Evolutionary conservation across 2,329 filamentous ascomycete species (phyloP).

Genomic region (Talaromyces rugulosus): DNA sequence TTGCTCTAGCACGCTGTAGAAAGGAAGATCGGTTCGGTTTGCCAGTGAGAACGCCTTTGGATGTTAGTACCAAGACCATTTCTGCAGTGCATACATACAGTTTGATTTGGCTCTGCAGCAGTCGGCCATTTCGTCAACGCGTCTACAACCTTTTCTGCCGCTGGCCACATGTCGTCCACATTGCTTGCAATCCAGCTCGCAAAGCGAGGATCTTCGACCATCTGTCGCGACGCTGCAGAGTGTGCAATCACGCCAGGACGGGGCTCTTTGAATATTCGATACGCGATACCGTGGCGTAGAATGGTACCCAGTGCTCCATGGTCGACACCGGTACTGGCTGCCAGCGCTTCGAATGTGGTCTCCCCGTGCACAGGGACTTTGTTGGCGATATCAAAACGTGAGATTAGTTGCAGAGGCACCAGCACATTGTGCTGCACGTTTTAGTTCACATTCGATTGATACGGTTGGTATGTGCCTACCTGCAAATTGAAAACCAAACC

Average conservation of each 20-base stretch:
- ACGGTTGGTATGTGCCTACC: neutral
- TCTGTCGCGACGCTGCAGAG: constrained; percentile 6
- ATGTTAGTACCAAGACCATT: neutral
- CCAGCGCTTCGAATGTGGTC: constrained; percentile 3
- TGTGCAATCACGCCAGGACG: neutral
- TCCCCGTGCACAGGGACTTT: constrained; percentile 7
- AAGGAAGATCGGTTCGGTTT: constrained; percentile 4
- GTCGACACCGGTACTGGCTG: neutral
- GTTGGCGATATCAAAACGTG: constrained; percentile 6
- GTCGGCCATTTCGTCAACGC: constrained; percentile 9
- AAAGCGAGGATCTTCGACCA: constrained; percentile 1
- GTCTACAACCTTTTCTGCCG: constrained; percentile 1
- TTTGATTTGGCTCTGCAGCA: constrained; percentile 4
- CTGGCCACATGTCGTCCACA: constrained; percentile 8
- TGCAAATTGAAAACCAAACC: constrained; percentile 5
- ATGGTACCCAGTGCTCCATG: constrained; percentile 1
- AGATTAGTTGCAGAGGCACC: constrained; percentile 2
- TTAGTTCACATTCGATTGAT: neutral
- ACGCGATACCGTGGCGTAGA: constrained; percentile 5
- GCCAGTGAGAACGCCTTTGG: constrained; percentile 4
- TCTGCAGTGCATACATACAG: neutral
- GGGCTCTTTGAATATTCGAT: constrained; percentile 6
- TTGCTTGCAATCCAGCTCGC: neutral
- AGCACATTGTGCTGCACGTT: neutral
- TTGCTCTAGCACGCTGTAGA: constrained; percentile 4